These are phyloP conservation scores for Sodiomyces alkalinus DNA, from an alignment of 2,329 filamentous ascomycete genomes.

Conservation along the genomic window DNA sequence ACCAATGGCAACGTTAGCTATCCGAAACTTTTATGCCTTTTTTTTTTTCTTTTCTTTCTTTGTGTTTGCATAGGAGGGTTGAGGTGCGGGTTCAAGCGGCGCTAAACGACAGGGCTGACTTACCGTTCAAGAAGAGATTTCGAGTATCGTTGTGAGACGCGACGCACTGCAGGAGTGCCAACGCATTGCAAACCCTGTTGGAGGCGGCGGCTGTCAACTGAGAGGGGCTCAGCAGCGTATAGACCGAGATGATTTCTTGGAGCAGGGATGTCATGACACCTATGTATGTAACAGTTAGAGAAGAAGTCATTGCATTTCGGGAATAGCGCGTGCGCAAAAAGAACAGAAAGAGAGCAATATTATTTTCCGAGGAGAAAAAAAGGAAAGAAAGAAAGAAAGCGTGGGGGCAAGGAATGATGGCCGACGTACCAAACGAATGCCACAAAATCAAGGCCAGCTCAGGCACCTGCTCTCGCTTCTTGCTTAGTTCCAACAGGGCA, in stretches of 20 bases:
- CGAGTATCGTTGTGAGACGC: conserved; percentile 95
- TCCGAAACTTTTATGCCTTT: conserved; percentile 1
- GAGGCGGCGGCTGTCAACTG: conserved; percentile 95
- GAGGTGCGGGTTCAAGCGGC: neutral
- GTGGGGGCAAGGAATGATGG: neutral
- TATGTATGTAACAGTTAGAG: conserved; percentile 19
- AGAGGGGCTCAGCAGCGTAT: conserved; percentile 88
- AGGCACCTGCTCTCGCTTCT: conserved; percentile 95
- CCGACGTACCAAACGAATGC: conserved; percentile 82
- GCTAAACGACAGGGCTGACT: conserved; percentile 10
- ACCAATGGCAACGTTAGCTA: too few relatives aligned
- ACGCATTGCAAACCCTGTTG: conserved; percentile 92
- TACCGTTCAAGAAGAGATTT: conserved; percentile 85
- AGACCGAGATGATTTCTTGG: conserved; percentile 98
- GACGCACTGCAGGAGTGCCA: conserved; percentile 90
- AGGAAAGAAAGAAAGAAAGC: conserved; percentile 1
- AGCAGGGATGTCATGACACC: conserved; percentile 96
- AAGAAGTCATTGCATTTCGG: neutral
- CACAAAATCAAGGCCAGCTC: conserved; percentile 92
- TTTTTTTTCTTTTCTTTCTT: too few relatives aligned
- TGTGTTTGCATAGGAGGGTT: too few relatives aligned
- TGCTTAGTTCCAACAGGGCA: conserved; percentile 87
- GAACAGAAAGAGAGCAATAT: neutral
- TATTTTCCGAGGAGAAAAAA: neutral
- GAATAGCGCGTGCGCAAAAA: neutral